Evolutionary conservation across 176 grass and related monocot genomes (phyloP).

Genomic region (Musa beccarii): DNA sequence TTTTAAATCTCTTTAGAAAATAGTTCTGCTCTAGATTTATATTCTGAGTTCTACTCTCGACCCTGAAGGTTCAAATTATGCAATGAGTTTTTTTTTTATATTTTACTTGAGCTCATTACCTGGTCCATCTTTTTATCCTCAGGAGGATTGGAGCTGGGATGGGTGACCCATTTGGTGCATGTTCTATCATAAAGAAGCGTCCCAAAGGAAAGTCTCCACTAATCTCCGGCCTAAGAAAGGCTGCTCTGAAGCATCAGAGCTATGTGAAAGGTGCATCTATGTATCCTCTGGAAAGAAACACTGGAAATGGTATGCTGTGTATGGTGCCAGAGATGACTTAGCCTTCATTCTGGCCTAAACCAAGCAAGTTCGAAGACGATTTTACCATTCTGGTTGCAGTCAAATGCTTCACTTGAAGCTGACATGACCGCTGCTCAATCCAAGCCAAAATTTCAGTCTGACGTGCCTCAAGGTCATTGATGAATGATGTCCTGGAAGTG

Average conservation of each 20-base stretch:
- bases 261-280: slow-evolving; percentile 46
- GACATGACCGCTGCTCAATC: not conserved
- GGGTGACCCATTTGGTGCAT: slow-evolving; percentile 32
- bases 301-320: slow-evolving; percentile 57
- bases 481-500: too few relatives aligned
- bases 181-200: slow-evolving; percentile 58
- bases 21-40: not conserved
- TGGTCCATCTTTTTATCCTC: slow-evolving; percentile 13
- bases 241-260: slow-evolving; percentile 47
- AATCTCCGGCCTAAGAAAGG: slow-evolving; percentile 42
- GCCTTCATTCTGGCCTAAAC: not conserved
- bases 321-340: slow-evolving; percentile 22
- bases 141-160: slow-evolving; percentile 73
- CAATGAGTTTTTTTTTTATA: not conserved
- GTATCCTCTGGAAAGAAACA: slow-evolving; percentile 61
- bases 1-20: too few relatives aligned
- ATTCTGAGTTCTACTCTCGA: not conserved
- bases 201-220: slow-evolving; percentile 25
- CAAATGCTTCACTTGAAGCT: not conserved
- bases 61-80: not conserved
- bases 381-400: not conserved
- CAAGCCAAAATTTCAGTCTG: not conserved
- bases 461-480: too few relatives aligned
- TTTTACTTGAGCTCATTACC: not conserved
- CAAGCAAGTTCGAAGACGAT: not conserved